Evolutionary conservation across 768 basidiomycete genomes (phyloP).

Genomic region (Lactarius sp.): DNA sequence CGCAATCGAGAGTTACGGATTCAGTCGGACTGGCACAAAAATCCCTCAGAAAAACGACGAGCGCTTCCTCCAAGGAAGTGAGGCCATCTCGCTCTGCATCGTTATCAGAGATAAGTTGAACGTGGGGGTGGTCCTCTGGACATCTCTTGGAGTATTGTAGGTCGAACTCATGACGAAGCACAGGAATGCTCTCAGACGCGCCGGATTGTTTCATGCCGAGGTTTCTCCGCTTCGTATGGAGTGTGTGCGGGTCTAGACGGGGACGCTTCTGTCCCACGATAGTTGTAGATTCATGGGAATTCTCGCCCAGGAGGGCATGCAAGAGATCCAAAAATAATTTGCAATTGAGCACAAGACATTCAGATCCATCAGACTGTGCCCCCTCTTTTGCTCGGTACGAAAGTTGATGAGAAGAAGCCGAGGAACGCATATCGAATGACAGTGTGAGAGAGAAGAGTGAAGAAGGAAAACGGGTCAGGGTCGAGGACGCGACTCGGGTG

Average conservation of each 20-base stretch:
- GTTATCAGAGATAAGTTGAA: conserved; percentile 15
- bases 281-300: neutral
- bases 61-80: conserved; percentile 5
- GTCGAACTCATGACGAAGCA: conserved; percentile 21
- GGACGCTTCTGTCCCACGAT: conserved; percentile 18
- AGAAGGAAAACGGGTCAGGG: neutral
- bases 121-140: neutral
- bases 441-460: neutral
- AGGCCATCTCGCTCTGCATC: conserved; percentile 16
- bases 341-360: conserved; percentile 12
- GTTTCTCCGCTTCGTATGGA: conserved; percentile 7
- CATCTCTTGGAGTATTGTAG: conserved; percentile 12
- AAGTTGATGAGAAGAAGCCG: conserved; percentile 13
- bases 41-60: conserved; percentile 17
- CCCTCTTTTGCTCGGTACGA: conserved; percentile 16
- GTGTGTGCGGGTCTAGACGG: neutral
- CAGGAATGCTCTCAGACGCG: conserved; percentile 11
- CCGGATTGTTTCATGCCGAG: neutral
- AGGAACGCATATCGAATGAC: conserved; percentile 16
- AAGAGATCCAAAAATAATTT: conserved; percentile 12
- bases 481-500: neutral
- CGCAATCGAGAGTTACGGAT: conserved; percentile 20
- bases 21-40: conserved; percentile 11
- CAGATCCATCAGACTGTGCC: neutral
- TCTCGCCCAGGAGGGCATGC: conserved; percentile 2